Conservation (phyloP, 108 stramenopile species). For the Skeletonema potamos region DNA sequence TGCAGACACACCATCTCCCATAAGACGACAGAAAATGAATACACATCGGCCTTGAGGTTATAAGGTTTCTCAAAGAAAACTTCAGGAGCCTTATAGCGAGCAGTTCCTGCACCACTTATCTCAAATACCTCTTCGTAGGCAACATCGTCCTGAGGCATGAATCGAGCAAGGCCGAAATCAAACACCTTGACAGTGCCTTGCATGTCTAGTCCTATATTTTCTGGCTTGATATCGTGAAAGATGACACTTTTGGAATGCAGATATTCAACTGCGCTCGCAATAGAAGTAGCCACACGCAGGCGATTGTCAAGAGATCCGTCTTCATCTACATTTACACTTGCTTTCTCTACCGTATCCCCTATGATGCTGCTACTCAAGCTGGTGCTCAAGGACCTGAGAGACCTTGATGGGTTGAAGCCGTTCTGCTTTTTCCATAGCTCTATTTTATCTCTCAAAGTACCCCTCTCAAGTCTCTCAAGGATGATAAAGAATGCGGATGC, state of each 20-base stretch:
- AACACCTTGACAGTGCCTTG: not conserved
- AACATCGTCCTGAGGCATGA: constrained; percentile 38
- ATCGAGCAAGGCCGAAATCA: not conserved
- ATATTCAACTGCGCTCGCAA: constrained; percentile 62
- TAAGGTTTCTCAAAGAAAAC: constrained; percentile 53
- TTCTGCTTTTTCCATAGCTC: constrained; percentile 63
- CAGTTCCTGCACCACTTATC: constrained; percentile 70
- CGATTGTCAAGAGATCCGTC: constrained; percentile 20
- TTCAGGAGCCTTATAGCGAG: constrained; percentile 39
- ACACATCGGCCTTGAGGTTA: constrained; percentile 39
- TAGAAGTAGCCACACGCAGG: constrained; percentile 59
- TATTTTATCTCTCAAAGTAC: constrained; percentile 72
- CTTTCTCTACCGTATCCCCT: constrained; percentile 27
- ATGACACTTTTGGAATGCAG: constrained; percentile 69
- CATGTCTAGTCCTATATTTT: not conserved
- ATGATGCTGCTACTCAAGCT: constrained; percentile 5
- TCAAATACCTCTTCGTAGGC: constrained; percentile 71
- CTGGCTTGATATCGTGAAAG: constrained; percentile 64
- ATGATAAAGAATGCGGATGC: constrained; percentile 68
- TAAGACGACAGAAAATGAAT: not conserved
- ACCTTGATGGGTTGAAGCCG: constrained; percentile 18
- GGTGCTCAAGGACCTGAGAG: constrained; percentile 15
- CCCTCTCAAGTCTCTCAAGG: constrained; percentile 62
- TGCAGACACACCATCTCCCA: not conserved
- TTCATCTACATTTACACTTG: not conserved